Evolutionary conservation across 345 rosid genomes (phyloP).

Genomic region (Salix dunnii): DNA sequence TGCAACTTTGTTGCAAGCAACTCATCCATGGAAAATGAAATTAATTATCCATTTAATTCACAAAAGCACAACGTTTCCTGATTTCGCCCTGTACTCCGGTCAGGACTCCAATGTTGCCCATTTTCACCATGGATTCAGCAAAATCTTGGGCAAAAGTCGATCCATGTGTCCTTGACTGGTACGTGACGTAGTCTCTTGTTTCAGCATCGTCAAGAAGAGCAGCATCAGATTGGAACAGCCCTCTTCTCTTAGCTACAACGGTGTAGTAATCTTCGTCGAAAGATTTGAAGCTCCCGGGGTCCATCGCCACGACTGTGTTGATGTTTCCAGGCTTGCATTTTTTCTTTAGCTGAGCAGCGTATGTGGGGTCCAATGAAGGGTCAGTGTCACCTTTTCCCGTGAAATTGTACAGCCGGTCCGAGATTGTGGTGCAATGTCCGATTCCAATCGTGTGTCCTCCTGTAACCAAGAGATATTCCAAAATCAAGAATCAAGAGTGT

Average conservation of each 20-base stretch:
- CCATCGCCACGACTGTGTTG: slow-evolving; percentile 43
- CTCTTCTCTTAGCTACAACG: slow-evolving; percentile 43
- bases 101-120: slow-evolving; percentile 9
- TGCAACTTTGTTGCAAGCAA: not conserved
- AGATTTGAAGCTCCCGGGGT: slow-evolving; percentile 57
- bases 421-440: slow-evolving; percentile 36
- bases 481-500: not conserved
- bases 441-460: slow-evolving; percentile 69
- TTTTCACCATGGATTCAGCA: slow-evolving; percentile 14
- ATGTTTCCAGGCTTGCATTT: slow-evolving; percentile 43
- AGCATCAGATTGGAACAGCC: slow-evolving; percentile 57
- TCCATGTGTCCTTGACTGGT: slow-evolving; percentile 29
- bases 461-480: not conserved
- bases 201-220: slow-evolving; percentile 47
- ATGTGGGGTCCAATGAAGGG: slow-evolving; percentile 50
- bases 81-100: not conserved
- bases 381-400: slow-evolving; percentile 55
- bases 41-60: not conserved
- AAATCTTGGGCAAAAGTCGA: slow-evolving; percentile 27
- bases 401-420: slow-evolving; percentile 54
- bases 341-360: slow-evolving; percentile 37
- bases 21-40: not conserved
- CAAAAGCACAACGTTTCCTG: not conserved
- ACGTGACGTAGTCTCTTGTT: slow-evolving; percentile 32
- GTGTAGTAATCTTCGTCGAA: slow-evolving; percentile 51